Evolutionary conservation across 441 rosid genomes (phyloP), one percentile per base, ranked within the genome.

Genomic region (Lepidium campestre): DNA sequence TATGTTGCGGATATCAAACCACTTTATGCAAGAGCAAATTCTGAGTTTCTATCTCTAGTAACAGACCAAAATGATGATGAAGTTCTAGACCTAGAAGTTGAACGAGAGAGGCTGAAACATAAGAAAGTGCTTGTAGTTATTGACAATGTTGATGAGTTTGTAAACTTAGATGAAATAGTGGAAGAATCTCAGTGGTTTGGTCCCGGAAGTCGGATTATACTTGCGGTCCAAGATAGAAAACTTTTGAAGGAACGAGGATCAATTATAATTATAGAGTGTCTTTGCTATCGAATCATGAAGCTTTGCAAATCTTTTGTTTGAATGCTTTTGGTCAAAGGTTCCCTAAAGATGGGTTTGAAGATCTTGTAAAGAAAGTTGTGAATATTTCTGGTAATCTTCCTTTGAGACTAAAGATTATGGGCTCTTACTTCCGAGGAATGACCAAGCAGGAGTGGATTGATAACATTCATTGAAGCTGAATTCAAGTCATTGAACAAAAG

Each of bases 321-420:
- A 37, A 48, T 45, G 73, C 79, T 27, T 74, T 74, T 47, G 46
- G 54, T 65, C 49, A 10, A 7, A 25, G 19, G 23, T n/a, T 18
- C 8, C 74, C 57, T 1, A 27, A 35, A 20, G 56, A 35, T 3
- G 70, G 56, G 6, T 52, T 18, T 5, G 2, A 50, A 40, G 61
- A 58, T 14, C 57, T 72, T 6, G 37, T 67, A 55, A 5, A 2
- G 34, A 40, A 42, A 27, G 31, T 50, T 4, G 15, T 57, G 4
- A 13, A 7, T 12, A 22, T 70, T 25, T 65, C 75, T n/a, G 15
- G 27, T 3, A 76, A 80, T 3, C 23, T 63, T 46, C 82, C 82
- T 6, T n/a, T 78, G 34, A 73, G 72, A 13, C 52, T 78, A 7
- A 55, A 73, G 53, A 71, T 71, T 22, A 40, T 78, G 62, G 81